Conservation (phyloP, 345 rosid species). For the Lepidium sativum region DNA sequence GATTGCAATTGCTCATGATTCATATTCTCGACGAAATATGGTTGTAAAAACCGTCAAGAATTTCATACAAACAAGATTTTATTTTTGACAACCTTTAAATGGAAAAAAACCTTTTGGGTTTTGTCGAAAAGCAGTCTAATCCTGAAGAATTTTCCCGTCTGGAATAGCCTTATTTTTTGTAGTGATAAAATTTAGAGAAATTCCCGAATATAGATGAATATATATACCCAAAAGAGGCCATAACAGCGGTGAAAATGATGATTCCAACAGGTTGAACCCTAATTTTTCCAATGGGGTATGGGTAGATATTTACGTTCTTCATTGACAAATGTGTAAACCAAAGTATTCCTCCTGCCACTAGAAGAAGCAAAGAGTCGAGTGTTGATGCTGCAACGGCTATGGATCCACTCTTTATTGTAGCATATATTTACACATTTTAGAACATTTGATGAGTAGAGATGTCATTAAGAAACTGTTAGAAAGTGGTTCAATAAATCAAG, state of each 20-base stretch:
- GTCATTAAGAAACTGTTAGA: background rate
- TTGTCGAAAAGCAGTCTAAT: too few relatives aligned
- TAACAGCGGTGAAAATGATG: constrained; percentile 80
- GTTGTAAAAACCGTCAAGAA: too few relatives aligned
- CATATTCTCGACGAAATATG: constrained; percentile 24
- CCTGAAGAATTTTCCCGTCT: too few relatives aligned
- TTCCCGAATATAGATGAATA: background rate
- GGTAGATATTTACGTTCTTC: constrained; percentile 75
- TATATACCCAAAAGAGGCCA: constrained; percentile 93
- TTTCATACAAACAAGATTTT: too few relatives aligned
- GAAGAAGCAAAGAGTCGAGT: constrained; percentile 86
- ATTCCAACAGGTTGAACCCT: constrained; percentile 96
- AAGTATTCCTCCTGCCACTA: constrained; percentile 92
- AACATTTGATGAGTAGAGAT: background rate
- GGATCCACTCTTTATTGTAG: constrained; percentile 82
- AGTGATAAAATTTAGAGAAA: background rate
- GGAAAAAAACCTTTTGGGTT: too few relatives aligned
- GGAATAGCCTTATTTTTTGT: too few relatives aligned
- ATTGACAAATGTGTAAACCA: constrained; percentile 90
- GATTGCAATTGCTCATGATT: constrained; percentile 44
- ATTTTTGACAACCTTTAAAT: too few relatives aligned
- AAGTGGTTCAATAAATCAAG: background rate
- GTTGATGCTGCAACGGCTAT: constrained; percentile 96
- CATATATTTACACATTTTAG: constrained; percentile 50
- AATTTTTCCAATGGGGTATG: constrained; percentile 91